Evolutionary conservation across 1,139 yeast species (phyloP).

Genomic region (Trichomonascaceae sp.): DNA sequence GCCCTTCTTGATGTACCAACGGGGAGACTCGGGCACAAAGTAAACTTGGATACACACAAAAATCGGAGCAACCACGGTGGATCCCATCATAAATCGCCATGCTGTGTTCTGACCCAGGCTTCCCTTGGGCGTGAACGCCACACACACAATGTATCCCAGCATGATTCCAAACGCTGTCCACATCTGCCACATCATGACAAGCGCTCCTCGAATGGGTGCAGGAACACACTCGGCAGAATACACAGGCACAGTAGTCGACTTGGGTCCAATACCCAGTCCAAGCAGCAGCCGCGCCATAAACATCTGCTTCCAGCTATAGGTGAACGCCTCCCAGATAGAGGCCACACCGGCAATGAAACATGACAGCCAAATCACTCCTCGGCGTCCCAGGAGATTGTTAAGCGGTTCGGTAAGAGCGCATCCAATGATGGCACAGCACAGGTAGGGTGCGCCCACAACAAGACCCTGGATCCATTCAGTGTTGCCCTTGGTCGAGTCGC

Average conservation of each 20-base stretch:
- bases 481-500: slow-evolving; percentile 25
- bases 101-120: slow-evolving; percentile 37
- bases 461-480: slow-evolving; percentile 62
- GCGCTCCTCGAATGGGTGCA: slow-evolving; percentile 60
- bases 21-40: slow-evolving; percentile 65
- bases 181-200: slow-evolving; percentile 83
- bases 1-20: slow-evolving; percentile 64
- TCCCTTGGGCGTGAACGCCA: slow-evolving; percentile 42
- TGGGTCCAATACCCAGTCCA: slow-evolving; percentile 73
- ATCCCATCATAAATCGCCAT: slow-evolving; percentile 76
- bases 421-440: slow-evolving; percentile 56
- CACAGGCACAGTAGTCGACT: slow-evolving; percentile 71
- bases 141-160: slow-evolving; percentile 60
- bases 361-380: slow-evolving; percentile 59
- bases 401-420: slow-evolving; percentile 64
- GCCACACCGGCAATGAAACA: slow-evolving; percentile 52
- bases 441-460: slow-evolving; percentile 70
- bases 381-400: slow-evolving; percentile 54
- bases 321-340: slow-evolving; percentile 68
- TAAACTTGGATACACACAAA: slow-evolving; percentile 56
- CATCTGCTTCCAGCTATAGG: slow-evolving; percentile 61
- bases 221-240: slow-evolving; percentile 76
- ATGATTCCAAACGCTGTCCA: slow-evolving; percentile 82
- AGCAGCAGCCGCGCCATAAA: slow-evolving; percentile 59
- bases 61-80: slow-evolving; percentile 63